phyloP scores from a whole-genome alignment of 106 monocot genomes.

The Amphibolis antarctica region DNA sequence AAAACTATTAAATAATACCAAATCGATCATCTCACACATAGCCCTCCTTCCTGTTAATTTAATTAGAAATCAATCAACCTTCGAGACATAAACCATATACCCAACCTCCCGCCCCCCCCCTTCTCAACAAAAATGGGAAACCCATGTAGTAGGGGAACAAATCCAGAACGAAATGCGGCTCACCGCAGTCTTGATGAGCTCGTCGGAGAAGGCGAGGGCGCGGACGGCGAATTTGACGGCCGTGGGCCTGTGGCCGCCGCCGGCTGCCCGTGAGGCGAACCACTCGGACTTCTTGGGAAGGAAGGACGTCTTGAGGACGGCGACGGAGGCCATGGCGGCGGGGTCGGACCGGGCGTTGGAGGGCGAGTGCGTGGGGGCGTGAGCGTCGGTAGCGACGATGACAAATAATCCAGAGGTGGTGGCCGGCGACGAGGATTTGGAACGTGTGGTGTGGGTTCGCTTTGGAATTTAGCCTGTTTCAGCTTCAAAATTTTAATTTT shows the following conservation, averaged over 20 bases:
- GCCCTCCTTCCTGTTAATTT: no score
- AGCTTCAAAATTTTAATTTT: no score
- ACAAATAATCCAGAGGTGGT: background rate
- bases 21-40: no score
- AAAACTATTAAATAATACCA: no score
- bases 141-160: no score
- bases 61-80: no score
- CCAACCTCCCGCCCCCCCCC: no score
- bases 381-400: background rate
- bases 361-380: background rate
- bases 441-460: slow-evolving; percentile 48
- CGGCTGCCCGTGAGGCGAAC: slow-evolving; percentile 25
- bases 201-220: slow-evolving; percentile 61
- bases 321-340: slow-evolving; percentile 74
- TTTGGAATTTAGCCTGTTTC: no score
- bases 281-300: slow-evolving; percentile 67
- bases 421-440: slow-evolving; percentile 39
- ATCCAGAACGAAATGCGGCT: no score
- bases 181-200: slow-evolving; percentile 91
- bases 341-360: background rate
- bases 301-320: slow-evolving; percentile 92
- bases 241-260: slow-evolving; percentile 10
- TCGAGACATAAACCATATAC: no score
- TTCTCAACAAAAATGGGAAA: no score
- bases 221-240: slow-evolving; percentile 41